A percentile compares a stretch with the other conserved stretches of the same genome.
Evolutionary conservation across 176 grass and related monocot species (phyloP).

Genomic region (Aechmea fasciata): DNA sequence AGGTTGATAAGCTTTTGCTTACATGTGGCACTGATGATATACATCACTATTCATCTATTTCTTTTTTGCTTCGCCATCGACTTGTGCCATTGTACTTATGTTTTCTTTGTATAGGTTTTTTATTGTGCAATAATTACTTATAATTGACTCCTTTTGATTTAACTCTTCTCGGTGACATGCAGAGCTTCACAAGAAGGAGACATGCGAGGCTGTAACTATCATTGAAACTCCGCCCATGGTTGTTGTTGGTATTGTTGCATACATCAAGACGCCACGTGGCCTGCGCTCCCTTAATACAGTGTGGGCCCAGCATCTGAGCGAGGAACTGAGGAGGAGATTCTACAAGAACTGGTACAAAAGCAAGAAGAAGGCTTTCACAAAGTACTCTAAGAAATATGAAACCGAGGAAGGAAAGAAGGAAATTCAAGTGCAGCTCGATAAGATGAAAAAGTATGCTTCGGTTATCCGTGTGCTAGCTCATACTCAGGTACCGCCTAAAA

Average conservation of each 20-base stretch:
- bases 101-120: not conserved
- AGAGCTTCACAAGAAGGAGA: conserved; percentile 98
- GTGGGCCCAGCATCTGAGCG: conserved; percentile 96
- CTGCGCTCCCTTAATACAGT: conserved; percentile 72
- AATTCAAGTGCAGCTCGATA: conserved; percentile 66
- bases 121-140: not conserved
- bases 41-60: not conserved
- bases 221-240: conserved; percentile 77
- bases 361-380: conserved; percentile 92
- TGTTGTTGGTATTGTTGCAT: conserved; percentile 79
- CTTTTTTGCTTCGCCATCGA: not conserved
- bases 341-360: conserved; percentile 99
- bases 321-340: conserved; percentile 75
- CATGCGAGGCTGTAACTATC: conserved; percentile 83
- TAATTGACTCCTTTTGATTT: not conserved
- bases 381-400: conserved; percentile 82
- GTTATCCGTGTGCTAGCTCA: conserved; percentile 73
- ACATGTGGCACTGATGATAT: not conserved
- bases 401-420: conserved; percentile 74
- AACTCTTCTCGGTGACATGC: not conserved
- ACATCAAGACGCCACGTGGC: conserved; percentile 84
- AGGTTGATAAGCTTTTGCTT: not conserved
- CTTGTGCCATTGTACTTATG: not conserved
- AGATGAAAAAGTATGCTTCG: conserved; percentile 94
- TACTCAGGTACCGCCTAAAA: conserved; percentile 46